Evolutionary conservation across 306 rosid species (phyloP).

Genomic region (Sicyos baderoa): DNA sequence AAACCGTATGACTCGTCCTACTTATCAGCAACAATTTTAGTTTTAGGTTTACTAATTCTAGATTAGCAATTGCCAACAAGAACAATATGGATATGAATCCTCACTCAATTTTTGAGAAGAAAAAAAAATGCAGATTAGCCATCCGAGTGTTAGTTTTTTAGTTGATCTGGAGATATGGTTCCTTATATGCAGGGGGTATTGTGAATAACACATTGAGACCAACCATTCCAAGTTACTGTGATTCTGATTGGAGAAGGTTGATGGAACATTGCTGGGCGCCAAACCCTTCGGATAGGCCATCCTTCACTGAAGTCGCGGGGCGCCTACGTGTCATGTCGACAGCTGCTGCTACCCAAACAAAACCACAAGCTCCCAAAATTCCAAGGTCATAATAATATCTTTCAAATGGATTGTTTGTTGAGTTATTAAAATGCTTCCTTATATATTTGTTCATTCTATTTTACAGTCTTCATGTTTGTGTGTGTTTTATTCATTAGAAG

Average conservation of each 20-base stretch:
- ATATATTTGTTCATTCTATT: conserved; percentile 32
- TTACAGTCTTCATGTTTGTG: conserved; percentile 19
- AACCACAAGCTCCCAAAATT: conserved; percentile 63
- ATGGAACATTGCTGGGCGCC: conserved; percentile 99
- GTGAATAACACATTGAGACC: conserved; percentile 92
- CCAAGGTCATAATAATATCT: conserved; percentile 43
- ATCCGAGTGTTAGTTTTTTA: no score
- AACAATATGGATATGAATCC: no score
- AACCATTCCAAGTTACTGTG: conserved; percentile 68
- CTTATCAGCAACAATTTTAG: no score
- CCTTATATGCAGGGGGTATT: conserved; percentile 61
- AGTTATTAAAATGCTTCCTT: neutral
- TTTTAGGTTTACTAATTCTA: no score
- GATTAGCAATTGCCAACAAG: no score
- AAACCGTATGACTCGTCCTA: no score
- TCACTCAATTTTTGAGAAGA: no score
- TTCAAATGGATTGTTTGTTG: conserved; percentile 21
- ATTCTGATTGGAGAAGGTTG: conserved; percentile 67
- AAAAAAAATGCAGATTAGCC: neutral
- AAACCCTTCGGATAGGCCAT: conserved; percentile 76
- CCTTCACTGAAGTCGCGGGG: conserved; percentile 77
- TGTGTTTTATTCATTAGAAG: conserved; percentile 16
- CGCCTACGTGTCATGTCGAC: conserved; percentile 70
- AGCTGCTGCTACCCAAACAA: conserved; percentile 50
- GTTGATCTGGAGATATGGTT: neutral